Conservation (phyloP, 371 early-diverging fungal species). For the Mortierella polycephala region DNA sequence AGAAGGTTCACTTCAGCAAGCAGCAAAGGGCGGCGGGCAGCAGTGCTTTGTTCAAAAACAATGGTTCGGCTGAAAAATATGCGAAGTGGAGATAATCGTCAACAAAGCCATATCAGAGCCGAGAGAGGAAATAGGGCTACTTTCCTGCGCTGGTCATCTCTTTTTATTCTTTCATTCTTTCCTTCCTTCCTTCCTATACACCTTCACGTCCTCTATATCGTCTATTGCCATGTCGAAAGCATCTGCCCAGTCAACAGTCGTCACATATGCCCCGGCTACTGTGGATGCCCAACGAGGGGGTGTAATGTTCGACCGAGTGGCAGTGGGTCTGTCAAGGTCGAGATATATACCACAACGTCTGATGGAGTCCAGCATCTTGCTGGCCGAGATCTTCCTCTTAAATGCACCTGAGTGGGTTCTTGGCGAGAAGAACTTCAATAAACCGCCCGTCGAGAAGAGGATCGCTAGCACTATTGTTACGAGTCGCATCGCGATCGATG, state of each 20-base stretch:
- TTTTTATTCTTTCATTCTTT: neutral
- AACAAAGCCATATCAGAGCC: neutral
- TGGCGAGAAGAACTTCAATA: slow-evolving; percentile 11
- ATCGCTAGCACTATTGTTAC: slow-evolving; percentile 31
- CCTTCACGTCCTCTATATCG: neutral
- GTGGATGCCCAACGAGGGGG: slow-evolving; percentile 36
- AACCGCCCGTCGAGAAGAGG: slow-evolving; percentile 31
- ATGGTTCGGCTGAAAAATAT: neutral
- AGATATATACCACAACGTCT: slow-evolving; percentile 39
- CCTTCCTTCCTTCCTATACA: neutral
- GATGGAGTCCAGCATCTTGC: slow-evolving; percentile 21
- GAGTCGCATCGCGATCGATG: slow-evolving; percentile 13
- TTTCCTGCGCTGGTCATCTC: neutral
- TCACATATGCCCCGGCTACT: slow-evolving; percentile 22
- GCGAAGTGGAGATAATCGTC: neutral
- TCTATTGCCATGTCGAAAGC: too few species aligned
- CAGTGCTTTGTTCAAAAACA: too few species aligned
- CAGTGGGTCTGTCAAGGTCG: slow-evolving; percentile 22
- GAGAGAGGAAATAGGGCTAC: neutral
- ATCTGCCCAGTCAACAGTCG: neutral
- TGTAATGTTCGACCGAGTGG: slow-evolving; percentile 23
- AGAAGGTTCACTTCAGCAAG: too few species aligned
- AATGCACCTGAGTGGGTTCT: slow-evolving; percentile 49
- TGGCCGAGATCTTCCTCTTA: slow-evolving; percentile 28
- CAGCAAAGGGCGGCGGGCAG: too few species aligned